Percentiles rank a stretch among this genome's conserved stretches.
Conservation (phyloP, 2,329 filamentous ascomycete species). For the Colletotrichum phormii region DNA sequence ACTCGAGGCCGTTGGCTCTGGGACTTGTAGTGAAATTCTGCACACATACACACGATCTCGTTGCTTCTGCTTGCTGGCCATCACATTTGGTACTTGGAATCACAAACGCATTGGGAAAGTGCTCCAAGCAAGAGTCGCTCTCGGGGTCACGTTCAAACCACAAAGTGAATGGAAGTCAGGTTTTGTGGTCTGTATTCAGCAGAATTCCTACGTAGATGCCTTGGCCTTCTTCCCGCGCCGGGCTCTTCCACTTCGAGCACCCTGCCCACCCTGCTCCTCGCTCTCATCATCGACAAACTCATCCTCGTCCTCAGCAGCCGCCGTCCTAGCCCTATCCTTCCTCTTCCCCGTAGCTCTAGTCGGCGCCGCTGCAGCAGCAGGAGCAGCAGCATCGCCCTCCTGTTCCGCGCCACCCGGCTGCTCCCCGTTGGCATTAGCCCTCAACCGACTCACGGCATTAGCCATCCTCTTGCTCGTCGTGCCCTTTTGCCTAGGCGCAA, state of each 20-base stretch:
- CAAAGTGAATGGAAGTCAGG: background rate
- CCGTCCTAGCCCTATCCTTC: constrained; percentile 20
- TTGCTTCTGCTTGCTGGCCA: background rate
- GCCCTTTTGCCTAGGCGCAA: constrained; percentile 75
- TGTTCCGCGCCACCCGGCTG: background rate
- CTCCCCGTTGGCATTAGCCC: constrained; percentile 60
- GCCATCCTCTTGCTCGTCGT: constrained; percentile 81
- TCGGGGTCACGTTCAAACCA: too few species aligned
- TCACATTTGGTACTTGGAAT: background rate
- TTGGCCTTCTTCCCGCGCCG: constrained; percentile 34
- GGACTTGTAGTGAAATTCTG: too few species aligned
- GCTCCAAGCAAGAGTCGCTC: background rate
- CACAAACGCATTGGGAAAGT: background rate
- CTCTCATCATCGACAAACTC: constrained; percentile 11
- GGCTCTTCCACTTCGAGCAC: background rate
- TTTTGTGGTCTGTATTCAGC: background rate
- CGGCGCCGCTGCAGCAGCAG: constrained; percentile 2
- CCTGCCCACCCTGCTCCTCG: background rate
- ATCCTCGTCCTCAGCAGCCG: constrained; percentile 9
- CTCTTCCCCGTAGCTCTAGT: constrained; percentile 24
- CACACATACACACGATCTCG: background rate
- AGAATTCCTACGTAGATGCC: constrained; percentile 10
- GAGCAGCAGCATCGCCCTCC: background rate
- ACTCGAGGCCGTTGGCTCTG: background rate
- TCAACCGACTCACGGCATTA: constrained; percentile 76